These are phyloP conservation scores for Prunus mume DNA, from an alignment of 306 rosid genomes.

Conservation along the genomic window DNA sequence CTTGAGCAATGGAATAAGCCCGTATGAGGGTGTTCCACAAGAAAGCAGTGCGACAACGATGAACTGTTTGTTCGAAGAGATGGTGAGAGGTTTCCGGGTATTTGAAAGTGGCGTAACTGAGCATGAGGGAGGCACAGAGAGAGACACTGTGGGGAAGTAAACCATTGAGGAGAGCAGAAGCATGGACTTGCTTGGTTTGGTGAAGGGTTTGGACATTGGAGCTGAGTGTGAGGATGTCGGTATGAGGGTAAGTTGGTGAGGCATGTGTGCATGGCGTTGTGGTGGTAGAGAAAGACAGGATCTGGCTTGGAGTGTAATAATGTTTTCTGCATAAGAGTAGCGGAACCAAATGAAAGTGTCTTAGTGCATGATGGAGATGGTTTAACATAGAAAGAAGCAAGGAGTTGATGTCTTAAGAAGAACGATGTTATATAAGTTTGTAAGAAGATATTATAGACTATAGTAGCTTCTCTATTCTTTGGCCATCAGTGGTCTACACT, in stretches of 20 bases:
- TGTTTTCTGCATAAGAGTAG: neutral
- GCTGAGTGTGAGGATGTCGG: conserved; percentile 49
- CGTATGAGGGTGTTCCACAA: conserved; percentile 78
- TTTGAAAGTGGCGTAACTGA: conserved; percentile 56
- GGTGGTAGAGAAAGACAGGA: conserved; percentile 10
- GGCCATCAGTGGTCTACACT: neutral
- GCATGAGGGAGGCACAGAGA: conserved; percentile 71
- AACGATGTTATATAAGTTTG: neutral
- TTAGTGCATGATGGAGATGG: conserved; percentile 27
- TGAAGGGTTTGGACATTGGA: conserved; percentile 36
- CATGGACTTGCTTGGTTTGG: conserved; percentile 76
- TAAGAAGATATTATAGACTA: neutral
- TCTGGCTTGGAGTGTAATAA: neutral
- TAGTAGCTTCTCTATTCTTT: neutral
- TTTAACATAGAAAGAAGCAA: conserved; percentile 27
- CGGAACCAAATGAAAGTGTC: conserved; percentile 18
- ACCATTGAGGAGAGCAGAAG: conserved; percentile 48
- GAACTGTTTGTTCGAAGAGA: conserved; percentile 51
- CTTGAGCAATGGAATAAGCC: conserved; percentile 53
- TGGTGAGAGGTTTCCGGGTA: conserved; percentile 28
- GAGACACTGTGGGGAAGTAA: conserved; percentile 68
- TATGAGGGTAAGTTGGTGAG: conserved; percentile 20
- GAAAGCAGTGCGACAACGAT: conserved; percentile 53
- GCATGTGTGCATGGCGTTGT: neutral
- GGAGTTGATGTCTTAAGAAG: neutral